phyloP scores from a whole-genome alignment of 257 asterid species.

The Solanum sparsipilum region DNA sequence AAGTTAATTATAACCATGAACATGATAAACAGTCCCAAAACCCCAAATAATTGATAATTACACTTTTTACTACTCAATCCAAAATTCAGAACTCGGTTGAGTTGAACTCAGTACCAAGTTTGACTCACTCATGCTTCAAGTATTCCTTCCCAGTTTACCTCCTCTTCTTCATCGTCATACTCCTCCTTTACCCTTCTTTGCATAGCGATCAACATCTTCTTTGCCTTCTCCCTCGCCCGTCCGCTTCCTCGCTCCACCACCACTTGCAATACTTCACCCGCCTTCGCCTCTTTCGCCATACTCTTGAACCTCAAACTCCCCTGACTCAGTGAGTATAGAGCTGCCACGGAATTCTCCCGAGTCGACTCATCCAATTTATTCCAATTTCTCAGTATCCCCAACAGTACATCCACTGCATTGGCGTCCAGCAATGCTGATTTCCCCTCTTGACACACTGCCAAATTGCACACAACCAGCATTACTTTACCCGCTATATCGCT shows the following conservation, averaged over 20 bases:
- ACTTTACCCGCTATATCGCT: slow-evolving; percentile 49
- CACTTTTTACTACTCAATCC: neutral
- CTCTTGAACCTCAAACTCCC: slow-evolving; percentile 72
- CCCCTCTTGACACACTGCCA: slow-evolving; percentile 67
- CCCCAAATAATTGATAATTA: neutral
- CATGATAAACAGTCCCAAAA: neutral
- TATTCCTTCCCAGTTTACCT: slow-evolving; percentile 74
- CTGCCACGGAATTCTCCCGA: slow-evolving; percentile 62
- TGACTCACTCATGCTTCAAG: slow-evolving; percentile 54
- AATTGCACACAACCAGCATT: slow-evolving; percentile 64
- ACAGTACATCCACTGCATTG: slow-evolving; percentile 48
- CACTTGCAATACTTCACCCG: slow-evolving; percentile 43
- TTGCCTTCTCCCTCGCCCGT: slow-evolving; percentile 68
- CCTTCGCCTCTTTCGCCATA: slow-evolving; percentile 51
- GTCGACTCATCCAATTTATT: slow-evolving; percentile 42
- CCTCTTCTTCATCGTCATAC: slow-evolving; percentile 38
- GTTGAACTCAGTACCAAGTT: slow-evolving; percentile 39
- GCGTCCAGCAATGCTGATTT: slow-evolving; percentile 62
- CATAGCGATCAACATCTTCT: slow-evolving; percentile 35
- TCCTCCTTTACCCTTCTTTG: slow-evolving; percentile 38
- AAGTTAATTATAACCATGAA: neutral
- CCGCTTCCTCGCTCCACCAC: slow-evolving; percentile 50
- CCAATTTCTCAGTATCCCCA: slow-evolving; percentile 37
- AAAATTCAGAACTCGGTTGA: slow-evolving; percentile 27
- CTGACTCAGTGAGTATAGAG: slow-evolving; percentile 56